Evolutionary conservation across 768 basidiomycete species (phyloP).

Genomic region (Hebeloma cylindrosporum): DNA sequence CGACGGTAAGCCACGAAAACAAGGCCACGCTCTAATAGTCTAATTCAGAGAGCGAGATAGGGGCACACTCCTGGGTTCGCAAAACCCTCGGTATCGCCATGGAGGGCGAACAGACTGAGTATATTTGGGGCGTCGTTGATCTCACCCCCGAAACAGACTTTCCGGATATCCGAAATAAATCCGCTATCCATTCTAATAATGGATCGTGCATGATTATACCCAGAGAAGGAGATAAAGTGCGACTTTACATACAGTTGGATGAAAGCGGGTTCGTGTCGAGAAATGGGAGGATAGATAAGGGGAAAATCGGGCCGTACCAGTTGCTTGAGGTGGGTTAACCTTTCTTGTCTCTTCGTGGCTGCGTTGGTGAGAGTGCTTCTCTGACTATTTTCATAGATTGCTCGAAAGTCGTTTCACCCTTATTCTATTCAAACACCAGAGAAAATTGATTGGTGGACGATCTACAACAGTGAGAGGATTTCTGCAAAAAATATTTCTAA

Average conservation of each 20-base stretch:
- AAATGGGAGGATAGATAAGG: conserved; percentile 55
- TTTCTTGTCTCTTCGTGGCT: background rate
- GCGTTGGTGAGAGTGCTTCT: background rate
- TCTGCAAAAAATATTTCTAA: background rate
- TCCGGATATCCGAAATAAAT: conserved; percentile 69
- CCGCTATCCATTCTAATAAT: conserved; percentile 65
- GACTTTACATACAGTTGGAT: conserved; percentile 70
- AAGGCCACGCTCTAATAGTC: background rate
- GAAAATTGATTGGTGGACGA: conserved; percentile 70
- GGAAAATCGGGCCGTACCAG: conserved; percentile 45
- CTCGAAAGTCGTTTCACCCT: conserved; percentile 55
- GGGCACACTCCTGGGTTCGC: conserved; percentile 84
- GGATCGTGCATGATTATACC: conserved; percentile 77
- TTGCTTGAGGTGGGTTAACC: conserved; percentile 49
- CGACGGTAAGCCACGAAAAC: conserved; percentile 50
- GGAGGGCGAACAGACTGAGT: conserved; percentile 79
- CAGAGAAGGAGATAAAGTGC: conserved; percentile 64
- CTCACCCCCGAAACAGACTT: conserved; percentile 70
- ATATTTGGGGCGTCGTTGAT: conserved; percentile 84
- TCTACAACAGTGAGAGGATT: conserved; percentile 56
- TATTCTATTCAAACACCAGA: conserved; percentile 49
- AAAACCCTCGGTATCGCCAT: conserved; percentile 62
- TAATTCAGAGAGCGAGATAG: conserved; percentile 31
- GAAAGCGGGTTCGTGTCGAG: conserved; percentile 43
- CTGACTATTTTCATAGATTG: conserved; percentile 39